phyloP scores from a whole-genome alignment of 2,329 filamentous ascomycete species.

The Talaromyces funiculosus region DNA sequence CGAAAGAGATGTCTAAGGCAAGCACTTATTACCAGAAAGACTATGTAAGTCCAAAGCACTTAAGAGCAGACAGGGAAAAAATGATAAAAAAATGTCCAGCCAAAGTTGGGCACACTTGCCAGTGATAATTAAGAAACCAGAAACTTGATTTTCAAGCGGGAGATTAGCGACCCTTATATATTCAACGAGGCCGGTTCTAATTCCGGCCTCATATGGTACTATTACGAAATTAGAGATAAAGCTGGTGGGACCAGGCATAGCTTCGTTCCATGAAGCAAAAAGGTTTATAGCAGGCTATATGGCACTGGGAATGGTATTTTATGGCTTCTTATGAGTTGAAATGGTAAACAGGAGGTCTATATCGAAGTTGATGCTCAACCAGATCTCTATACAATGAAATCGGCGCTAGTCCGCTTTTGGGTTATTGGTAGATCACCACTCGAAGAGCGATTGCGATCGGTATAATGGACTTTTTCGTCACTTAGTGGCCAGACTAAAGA shows the following conservation, averaged over 20 bases:
- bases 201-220: conserved; percentile 36
- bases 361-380: not conserved
- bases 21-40: not conserved
- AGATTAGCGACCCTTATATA: conserved; percentile 38
- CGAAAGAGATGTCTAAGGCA: not conserved
- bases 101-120: not conserved
- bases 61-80: conserved; percentile 17
- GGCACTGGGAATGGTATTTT: not conserved
- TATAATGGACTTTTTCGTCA: not conserved
- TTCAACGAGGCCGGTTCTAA: conserved; percentile 41
- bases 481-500: not conserved
- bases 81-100: conserved; percentile 5
- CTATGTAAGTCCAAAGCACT: conserved; percentile 13
- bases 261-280: conserved; percentile 21
- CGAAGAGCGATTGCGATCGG: not conserved
- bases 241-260: conserved; percentile 14
- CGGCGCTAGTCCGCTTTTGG: conserved; percentile 10
- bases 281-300: conserved; percentile 1
- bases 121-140: conserved; percentile 17
- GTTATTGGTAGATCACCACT: not conserved
- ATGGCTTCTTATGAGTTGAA: not conserved
- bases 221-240: conserved; percentile 10
- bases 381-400: not conserved
- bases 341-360: not conserved
- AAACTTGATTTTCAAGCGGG: conserved; percentile 23